Percentiles rank a stretch among this genome's conserved stretches.
Evolutionary conservation across 2,329 filamentous ascomycete genomes (phyloP).

Genomic region (Pseudogymnoascus sp.): DNA sequence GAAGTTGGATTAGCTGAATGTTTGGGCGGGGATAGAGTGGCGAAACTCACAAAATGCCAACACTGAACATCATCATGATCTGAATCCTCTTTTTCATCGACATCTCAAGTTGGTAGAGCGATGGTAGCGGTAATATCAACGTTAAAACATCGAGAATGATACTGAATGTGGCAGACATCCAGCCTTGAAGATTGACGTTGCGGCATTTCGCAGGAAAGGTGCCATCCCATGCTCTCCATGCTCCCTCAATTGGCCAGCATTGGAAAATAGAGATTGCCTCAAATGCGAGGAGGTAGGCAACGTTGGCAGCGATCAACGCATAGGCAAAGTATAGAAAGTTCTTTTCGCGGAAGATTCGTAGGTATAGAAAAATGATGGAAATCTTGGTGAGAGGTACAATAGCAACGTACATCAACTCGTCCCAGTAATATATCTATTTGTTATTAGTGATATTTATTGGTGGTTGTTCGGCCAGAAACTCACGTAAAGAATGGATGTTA

Average conservation of each 20-base stretch:
- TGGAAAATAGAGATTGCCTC: constrained; percentile 37
- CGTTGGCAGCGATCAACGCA: constrained; percentile 15
- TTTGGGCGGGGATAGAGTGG: not conserved
- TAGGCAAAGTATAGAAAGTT: constrained; percentile 2
- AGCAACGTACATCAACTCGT: constrained; percentile 39
- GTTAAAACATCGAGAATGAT: constrained; percentile 46
- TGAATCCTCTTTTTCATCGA: constrained; percentile 41
- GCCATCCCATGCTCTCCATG: constrained; percentile 47
- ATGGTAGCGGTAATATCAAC: constrained; percentile 41
- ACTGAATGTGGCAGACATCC: constrained; percentile 44
- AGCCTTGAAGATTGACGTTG: constrained; percentile 41
- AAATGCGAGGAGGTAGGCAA: constrained; percentile 27
- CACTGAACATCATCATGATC: constrained; percentile 43
- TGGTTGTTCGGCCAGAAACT: not conserved
- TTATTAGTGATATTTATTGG: constrained; percentile 3
- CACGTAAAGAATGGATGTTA: constrained; percentile 35
- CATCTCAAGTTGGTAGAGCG: constrained; percentile 36
- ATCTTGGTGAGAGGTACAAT: constrained; percentile 41
- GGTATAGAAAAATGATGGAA: constrained; percentile 46
- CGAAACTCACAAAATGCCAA: constrained; percentile 34
- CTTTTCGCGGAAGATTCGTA: constrained; percentile 42
- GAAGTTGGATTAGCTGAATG: not conserved
- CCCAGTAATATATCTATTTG: constrained; percentile 33
- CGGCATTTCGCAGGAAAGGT: constrained; percentile 40
- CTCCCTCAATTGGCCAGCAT: constrained; percentile 42